Conservation (phyloP, 345 rosid species). For the Boechera stricta region DNA sequence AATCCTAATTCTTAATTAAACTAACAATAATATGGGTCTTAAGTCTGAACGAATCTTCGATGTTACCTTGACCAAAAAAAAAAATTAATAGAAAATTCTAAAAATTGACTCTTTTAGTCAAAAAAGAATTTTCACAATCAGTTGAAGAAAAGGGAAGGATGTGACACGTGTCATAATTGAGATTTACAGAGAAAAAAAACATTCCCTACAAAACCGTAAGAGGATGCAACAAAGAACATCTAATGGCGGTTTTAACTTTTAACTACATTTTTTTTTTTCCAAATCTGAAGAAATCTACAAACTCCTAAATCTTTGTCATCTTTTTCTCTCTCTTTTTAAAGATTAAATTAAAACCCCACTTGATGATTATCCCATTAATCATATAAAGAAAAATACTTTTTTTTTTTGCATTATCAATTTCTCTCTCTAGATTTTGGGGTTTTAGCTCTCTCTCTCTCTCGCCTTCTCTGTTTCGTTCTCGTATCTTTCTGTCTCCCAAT, state of each 20-base stretch:
- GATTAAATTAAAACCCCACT: constrained; percentile 11
- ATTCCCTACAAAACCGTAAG: not conserved
- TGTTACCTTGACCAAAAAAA: not conserved
- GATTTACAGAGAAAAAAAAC: not conserved
- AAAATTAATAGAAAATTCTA: not conserved
- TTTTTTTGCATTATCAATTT: not conserved
- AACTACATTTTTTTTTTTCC: not conserved
- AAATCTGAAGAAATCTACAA: not conserved
- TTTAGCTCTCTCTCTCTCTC: constrained; percentile 15
- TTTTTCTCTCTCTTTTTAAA: not conserved
- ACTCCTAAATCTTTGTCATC: constrained; percentile 20
- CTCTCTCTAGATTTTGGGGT: constrained; percentile 28
- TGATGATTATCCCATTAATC: constrained; percentile 28
- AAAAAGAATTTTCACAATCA: not conserved
- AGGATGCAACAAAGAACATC: constrained; percentile 24
- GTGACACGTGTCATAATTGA: constrained; percentile 33
- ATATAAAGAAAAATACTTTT: not conserved
- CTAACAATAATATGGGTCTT: no score
- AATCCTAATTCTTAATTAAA: not conserved
- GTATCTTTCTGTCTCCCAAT: not conserved
- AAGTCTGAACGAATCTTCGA: no score
- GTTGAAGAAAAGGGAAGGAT: not conserved
- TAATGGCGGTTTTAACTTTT: constrained; percentile 4
- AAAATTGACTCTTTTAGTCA: not conserved
- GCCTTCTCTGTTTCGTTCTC: constrained; percentile 2